Percentiles rank a stretch among this genome's conserved stretches.
Conservation (phyloP, 495 filamentous ascomycete species). For the Mytilinidion resinicola region DNA sequence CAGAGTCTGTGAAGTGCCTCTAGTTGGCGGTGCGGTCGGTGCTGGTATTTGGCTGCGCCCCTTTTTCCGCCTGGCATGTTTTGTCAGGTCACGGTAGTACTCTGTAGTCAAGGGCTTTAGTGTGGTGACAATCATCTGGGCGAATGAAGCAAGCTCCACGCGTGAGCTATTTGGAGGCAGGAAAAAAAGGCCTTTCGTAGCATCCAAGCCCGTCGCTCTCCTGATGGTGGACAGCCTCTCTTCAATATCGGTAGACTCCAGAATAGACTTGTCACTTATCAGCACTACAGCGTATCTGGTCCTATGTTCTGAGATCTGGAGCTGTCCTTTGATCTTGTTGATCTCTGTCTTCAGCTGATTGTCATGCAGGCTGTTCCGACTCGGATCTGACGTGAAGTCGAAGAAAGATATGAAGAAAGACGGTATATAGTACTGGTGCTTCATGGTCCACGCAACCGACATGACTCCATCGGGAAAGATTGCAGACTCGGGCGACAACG, state of each 20-base stretch:
- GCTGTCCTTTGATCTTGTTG: conserved; percentile 60
- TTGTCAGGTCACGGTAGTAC: conserved; percentile 85
- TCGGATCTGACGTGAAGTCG: conserved; percentile 61
- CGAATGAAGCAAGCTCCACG: conserved; percentile 58
- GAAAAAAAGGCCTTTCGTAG: conserved; percentile 69
- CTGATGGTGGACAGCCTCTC: conserved; percentile 72
- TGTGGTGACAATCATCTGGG: conserved; percentile 51
- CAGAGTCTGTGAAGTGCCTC: conserved; percentile 72
- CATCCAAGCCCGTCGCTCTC: conserved; percentile 69
- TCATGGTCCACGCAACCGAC: conserved; percentile 71
- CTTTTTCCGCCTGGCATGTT: conserved; percentile 79
- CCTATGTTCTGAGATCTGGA: conserved; percentile 64
- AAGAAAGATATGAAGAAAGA: conserved; percentile 73
- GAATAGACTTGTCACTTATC: conserved; percentile 59
- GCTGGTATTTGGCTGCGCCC: conserved; percentile 66
- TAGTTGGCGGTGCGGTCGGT: conserved; percentile 76
- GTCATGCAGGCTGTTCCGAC: conserved; percentile 64
- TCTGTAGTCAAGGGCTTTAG: conserved; percentile 61
- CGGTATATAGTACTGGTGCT: conserved; percentile 77
- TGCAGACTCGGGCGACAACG: conserved; percentile 69
- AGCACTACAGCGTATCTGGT: conserved; percentile 70
- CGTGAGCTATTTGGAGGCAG: conserved; percentile 58
- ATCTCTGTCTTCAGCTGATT: conserved; percentile 87
- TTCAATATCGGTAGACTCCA: conserved; percentile 56
- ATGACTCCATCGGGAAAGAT: conserved; percentile 85